Evolutionary conservation across 1,284 basidiomycete species (phyloP).

Genomic region (Amylostereum areolatum): DNA sequence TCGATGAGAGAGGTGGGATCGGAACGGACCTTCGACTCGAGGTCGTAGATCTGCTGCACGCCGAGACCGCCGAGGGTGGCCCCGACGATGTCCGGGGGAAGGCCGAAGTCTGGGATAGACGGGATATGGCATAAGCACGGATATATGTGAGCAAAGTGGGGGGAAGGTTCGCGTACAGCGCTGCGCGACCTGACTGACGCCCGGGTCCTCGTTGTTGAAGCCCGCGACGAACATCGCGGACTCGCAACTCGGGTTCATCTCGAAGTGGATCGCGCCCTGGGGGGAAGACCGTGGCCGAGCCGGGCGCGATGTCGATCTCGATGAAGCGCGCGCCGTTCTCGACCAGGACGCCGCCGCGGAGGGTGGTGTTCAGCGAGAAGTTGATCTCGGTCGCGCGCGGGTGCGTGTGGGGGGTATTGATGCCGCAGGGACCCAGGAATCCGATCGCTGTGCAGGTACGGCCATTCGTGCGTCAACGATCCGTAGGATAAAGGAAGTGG

Average conservation of each 20-base stretch:
- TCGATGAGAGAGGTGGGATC: too few relatives aligned
- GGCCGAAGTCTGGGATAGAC: constrained; percentile 17
- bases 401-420: constrained; percentile 26
- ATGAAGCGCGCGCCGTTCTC: too few relatives aligned
- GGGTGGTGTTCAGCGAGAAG: constrained; percentile 11
- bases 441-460: constrained; percentile 5
- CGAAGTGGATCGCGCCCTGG: too few relatives aligned
- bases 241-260: too few relatives aligned
- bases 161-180: constrained; percentile 16
- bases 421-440: constrained; percentile 20
- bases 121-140: constrained; percentile 14
- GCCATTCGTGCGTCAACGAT: neutral
- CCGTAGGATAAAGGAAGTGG: neutral
- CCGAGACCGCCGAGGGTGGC: constrained; percentile 22
- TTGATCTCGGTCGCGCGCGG: constrained; percentile 27
- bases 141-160: constrained; percentile 20
- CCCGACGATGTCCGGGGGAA: constrained; percentile 22
- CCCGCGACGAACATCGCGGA: too few relatives aligned
- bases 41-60: constrained; percentile 18
- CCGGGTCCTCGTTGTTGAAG: too few relatives aligned
- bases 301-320: too few relatives aligned
- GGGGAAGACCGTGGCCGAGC: too few relatives aligned
- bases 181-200: neutral
- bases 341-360: too few relatives aligned
- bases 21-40: too few relatives aligned